Evolutionary conservation across 257 asterid genomes (phyloP), one percentile per base, ranked within the genome.

Genomic region (Nicotiana tomentosiformis): DNA sequence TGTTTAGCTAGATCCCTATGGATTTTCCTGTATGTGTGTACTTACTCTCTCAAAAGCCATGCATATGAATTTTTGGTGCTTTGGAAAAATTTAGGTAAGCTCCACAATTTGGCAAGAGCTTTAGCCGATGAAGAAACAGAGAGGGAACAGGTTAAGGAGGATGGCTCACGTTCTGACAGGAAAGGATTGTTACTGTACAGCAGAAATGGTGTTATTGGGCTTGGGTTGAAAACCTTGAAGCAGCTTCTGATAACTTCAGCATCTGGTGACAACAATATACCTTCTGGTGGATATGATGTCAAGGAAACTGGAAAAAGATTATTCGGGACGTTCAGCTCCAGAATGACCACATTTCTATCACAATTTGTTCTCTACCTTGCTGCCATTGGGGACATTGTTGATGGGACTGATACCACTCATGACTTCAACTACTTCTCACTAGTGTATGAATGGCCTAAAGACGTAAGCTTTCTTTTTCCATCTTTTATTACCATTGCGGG

Each of bases 371-470:
- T 96, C 85, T 98, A 96, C 87, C 90, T 94, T 87, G 99, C 98
- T 89, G 98, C 98, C 49, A 91, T 96, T 16, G 99, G 99, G 39
- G 99, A 96, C 90, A 93, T 96, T 87, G 99, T 96, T 83, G 99
- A 96, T 82, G 99, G 99, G 91, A 90, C 97, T n/a, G 99, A 96
- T 89, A 93, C 99, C 29, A 96, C 99, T 86, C 98, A 94, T 82
- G 98, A 96, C 87, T 96, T 96, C 90, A 96, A 94, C 94, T 96
- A 96, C 86, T 96, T 96, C 86, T 96, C 98, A 32, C 93, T 96
- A 74, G 92, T 94, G 74, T 96, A 96, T 83, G 99, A 96, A 92
- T 94, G 96, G 98, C 98, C 99, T 83, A 96, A 91, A 93, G 99
- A 96, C 82, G 99, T 94, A 93, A 92, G 87, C 60, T 67, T 84